Evolutionary conservation across 805 yeast species (phyloP).

Genomic region (Saccharomycopsis sp.): DNA sequence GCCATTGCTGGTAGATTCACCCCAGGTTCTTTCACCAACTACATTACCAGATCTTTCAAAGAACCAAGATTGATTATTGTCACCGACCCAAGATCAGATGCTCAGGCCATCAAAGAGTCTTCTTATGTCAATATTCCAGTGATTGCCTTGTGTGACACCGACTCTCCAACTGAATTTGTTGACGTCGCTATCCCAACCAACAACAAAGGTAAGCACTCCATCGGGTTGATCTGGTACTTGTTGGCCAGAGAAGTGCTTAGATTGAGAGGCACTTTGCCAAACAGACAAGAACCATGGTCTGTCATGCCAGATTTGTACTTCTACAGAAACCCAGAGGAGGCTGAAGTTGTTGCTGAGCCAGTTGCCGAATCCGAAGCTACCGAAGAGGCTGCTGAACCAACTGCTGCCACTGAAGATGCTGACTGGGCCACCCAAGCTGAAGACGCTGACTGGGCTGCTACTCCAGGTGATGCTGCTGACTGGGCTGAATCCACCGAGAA

Average conservation of each 20-base stretch:
- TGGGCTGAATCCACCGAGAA: constrained; percentile 42
- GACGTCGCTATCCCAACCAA: constrained; percentile 99
- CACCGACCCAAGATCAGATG: constrained; percentile 99
- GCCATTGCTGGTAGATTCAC: constrained; percentile 99
- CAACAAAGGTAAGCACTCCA: constrained; percentile 99
- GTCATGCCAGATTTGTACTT: constrained; percentile 99
- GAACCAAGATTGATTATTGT: constrained; percentile 99
- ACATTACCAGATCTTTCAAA: constrained; percentile 99
- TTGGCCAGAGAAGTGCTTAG: constrained; percentile 98
- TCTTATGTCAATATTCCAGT: constrained; percentile 99
- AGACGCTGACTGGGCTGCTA: constrained; percentile 73
- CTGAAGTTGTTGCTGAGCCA: constrained; percentile 65
- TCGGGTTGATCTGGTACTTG: constrained; percentile 99
- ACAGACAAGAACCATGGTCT: constrained; percentile 96
- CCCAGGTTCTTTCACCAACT: constrained; percentile 99
- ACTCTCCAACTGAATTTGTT: constrained; percentile 97
- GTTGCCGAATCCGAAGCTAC: constrained; percentile 44
- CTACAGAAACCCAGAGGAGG: constrained; percentile 99
- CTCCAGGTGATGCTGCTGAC: constrained; percentile 56
- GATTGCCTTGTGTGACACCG: constrained; percentile 97
- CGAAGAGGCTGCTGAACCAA: constrained; percentile 54
- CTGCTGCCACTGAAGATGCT: constrained; percentile 52
- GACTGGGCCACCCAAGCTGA: constrained; percentile 63
- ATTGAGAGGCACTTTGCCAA: constrained; percentile 94
- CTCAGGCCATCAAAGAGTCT: constrained; percentile 99